Evolutionary conservation across 495 filamentous ascomycete genomes (phyloP).

Genomic region (Lophiotrema nucula): DNA sequence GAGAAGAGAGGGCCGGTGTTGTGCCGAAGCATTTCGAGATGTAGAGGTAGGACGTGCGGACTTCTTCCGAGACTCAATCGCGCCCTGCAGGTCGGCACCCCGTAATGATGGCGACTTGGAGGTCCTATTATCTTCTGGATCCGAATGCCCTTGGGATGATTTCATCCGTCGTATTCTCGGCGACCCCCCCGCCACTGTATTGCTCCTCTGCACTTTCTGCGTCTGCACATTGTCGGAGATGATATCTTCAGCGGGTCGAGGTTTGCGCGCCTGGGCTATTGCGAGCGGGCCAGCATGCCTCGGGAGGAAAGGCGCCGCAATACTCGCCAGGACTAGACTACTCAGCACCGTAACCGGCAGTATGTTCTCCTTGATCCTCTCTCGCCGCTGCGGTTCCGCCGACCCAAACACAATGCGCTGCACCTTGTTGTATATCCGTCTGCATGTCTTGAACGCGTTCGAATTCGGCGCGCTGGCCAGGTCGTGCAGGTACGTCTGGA

Average conservation of each 20-base stretch:
- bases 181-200: constrained; percentile 56
- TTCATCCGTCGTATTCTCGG: constrained; percentile 50
- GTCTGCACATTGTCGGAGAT: constrained; percentile 54
- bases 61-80: constrained; percentile 25
- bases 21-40: constrained; percentile 31
- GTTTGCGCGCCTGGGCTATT: constrained; percentile 69
- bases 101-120: constrained; percentile 15
- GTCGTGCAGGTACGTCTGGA: constrained; percentile 78
- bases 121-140: constrained; percentile 20
- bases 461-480: constrained; percentile 66
- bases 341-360: constrained; percentile 69
- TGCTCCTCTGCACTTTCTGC: constrained; percentile 57
- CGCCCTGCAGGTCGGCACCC: constrained; percentile 8
- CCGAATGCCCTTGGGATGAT: constrained; percentile 42
- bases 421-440: constrained; percentile 74
- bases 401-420: constrained; percentile 75
- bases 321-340: constrained; percentile 66
- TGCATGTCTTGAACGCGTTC: constrained; percentile 68
- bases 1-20: constrained; percentile 26
- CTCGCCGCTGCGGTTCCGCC: constrained; percentile 57
- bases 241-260: constrained; percentile 54
- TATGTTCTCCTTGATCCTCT: constrained; percentile 73
- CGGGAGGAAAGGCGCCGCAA: constrained; percentile 50
- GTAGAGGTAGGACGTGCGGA: constrained; percentile 20
- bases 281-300: constrained; percentile 65